A percentile compares a stretch with the other conserved stretches of the same genome.
Evolutionary conservation across 2,329 filamentous ascomycete genomes (phyloP).

Genomic region (Sarocladium brachiariae): DNA sequence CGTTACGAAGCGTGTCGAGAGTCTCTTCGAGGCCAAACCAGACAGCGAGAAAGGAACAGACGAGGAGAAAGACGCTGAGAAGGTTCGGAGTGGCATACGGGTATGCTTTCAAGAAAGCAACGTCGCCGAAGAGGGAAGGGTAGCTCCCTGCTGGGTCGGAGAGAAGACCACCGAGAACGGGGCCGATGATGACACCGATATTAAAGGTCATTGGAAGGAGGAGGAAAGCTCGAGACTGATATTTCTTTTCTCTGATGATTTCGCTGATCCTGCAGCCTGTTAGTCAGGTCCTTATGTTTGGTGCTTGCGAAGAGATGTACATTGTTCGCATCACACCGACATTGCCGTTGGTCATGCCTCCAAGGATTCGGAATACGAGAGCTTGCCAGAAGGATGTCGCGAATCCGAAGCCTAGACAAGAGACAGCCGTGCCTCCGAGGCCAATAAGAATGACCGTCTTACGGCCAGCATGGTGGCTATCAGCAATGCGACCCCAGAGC

Average conservation of each 20-base stretch:
- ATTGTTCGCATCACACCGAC: conserved; percentile 71
- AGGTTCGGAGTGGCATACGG: conserved; percentile 51
- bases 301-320: conserved; percentile 25
- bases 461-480: conserved; percentile 57
- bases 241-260: conserved; percentile 56
- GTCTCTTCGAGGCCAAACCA: conserved; percentile 50
- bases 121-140: conserved; percentile 41
- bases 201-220: conserved; percentile 71
- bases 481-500: conserved; percentile 69
- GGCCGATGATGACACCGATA: conserved; percentile 65
- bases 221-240: conserved; percentile 65
- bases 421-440: conserved; percentile 53
- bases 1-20: conserved; percentile 35
- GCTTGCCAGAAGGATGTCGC: conserved; percentile 63
- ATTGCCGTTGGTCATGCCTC: conserved; percentile 66
- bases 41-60: conserved; percentile 34
- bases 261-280: conserved; percentile 47
- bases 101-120: conserved; percentile 38
- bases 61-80: conserved; percentile 41
- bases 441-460: conserved; percentile 76
- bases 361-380: conserved; percentile 60
- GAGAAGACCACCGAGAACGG: conserved; percentile 60
- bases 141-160: conserved; percentile 58
- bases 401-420: conserved; percentile 53
- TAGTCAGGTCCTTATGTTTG: not conserved